phyloP scores from a whole-genome alignment of 495 filamentous ascomycete genomes.

The Chaetomidium leptoderma region DNA sequence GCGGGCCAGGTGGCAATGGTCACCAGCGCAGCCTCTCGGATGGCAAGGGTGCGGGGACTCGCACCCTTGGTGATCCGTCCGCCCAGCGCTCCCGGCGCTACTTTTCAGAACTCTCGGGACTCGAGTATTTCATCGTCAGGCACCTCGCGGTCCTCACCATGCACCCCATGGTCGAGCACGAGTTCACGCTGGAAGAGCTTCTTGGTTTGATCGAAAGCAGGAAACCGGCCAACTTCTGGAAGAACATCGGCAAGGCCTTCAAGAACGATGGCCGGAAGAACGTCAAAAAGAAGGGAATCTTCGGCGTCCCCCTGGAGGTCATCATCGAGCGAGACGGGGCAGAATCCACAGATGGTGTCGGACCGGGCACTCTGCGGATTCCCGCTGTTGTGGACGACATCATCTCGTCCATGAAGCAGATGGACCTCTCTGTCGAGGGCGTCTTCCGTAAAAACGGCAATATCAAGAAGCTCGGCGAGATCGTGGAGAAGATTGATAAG shows the following conservation, averaged over 20 bases:
- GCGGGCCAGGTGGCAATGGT: constrained; percentile 34
- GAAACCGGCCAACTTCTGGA: constrained; percentile 87
- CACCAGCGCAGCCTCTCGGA: constrained; percentile 75
- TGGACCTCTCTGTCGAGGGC: constrained; percentile 98
- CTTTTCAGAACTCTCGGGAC: constrained; percentile 90
- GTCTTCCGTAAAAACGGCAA: constrained; percentile 99
- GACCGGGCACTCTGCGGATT: constrained; percentile 81
- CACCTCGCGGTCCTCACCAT: constrained; percentile 93
- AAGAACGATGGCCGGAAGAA: constrained; percentile 73
- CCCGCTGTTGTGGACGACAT: constrained; percentile 88
- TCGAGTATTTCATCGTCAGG: constrained; percentile 96
- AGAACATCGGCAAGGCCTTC: constrained; percentile 95
- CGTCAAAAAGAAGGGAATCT: constrained; percentile 88
- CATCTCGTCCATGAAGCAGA: constrained; percentile 88
- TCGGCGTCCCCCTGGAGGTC: constrained; percentile 78
- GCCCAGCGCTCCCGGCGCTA: constrained; percentile 65
- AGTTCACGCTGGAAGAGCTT: constrained; percentile 93
- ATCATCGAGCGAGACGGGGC: constrained; percentile 91
- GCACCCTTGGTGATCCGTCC: constrained; percentile 42
- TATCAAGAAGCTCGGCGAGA: constrained; percentile 81
- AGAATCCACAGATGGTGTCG: constrained; percentile 92
- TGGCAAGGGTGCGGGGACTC: constrained; percentile 53
- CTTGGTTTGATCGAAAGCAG: constrained; percentile 89
- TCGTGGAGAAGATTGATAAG: constrained; percentile 75
- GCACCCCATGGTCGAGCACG: constrained; percentile 83